phyloP scores from a whole-genome alignment of 345 rosid genomes.

The Draba incana region DNA sequence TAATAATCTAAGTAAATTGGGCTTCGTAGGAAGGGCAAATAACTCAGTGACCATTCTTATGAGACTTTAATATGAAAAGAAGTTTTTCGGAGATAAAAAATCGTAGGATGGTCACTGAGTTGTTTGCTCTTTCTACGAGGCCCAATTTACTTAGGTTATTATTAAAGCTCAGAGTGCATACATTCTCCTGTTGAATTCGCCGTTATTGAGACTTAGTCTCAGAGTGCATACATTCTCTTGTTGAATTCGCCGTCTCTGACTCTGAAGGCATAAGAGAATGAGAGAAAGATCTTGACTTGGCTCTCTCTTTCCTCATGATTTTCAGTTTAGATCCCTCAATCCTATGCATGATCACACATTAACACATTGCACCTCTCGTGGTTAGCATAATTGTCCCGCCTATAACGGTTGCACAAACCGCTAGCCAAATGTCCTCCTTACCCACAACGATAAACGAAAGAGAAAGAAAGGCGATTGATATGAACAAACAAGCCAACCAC shows the following conservation, averaged over 20 bases:
- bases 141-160: too few species aligned
- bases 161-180: slow-evolving; percentile 55
- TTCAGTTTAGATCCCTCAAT: slow-evolving; percentile 77
- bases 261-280: slow-evolving; percentile 68
- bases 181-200: slow-evolving; percentile 55
- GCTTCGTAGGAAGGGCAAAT: too few species aligned
- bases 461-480: slow-evolving; percentile 82
- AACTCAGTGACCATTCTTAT: too few species aligned
- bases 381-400: slow-evolving; percentile 85
- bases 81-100: too few species aligned
- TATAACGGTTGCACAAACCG: slow-evolving; percentile 63
- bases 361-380: slow-evolving; percentile 91
- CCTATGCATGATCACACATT: slow-evolving; percentile 68
- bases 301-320: slow-evolving; percentile 69
- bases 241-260: slow-evolving; percentile 54
- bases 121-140: too few species aligned
- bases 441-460: slow-evolving; percentile 87
- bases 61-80: too few species aligned
- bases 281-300: slow-evolving; percentile 67
- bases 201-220: too few species aligned
- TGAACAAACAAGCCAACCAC: slow-evolving; percentile 95
- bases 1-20: too few species aligned
- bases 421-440: slow-evolving; percentile 68
- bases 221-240: slow-evolving; percentile 56
- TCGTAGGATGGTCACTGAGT: too few species aligned